Evolutionary conservation across 805 yeast genomes (phyloP), one percentile per base, ranked within the genome.

Genomic region (Hyphopichia homilentoma): DNA sequence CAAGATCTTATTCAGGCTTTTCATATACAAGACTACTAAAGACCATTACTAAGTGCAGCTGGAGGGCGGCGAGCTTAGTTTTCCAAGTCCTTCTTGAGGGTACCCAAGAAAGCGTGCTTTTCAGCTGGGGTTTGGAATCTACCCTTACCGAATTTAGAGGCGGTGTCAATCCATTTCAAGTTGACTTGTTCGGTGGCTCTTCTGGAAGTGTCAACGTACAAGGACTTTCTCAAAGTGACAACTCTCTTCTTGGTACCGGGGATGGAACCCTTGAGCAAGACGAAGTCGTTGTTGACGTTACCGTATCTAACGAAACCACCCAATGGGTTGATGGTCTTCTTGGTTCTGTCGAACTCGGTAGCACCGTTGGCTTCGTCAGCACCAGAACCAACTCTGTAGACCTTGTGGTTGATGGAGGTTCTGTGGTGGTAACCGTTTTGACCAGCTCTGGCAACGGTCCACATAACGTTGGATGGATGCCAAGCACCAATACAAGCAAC

Each of bases 401-500:
- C 80, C 87, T 93, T 93, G 95, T 93, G 98, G 97, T 93, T 94
- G 73, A 90, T 84, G 53, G 98, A 93, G 65, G 99, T 93, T 84
- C 99, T 90, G 93, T 88, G 96, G 78, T 93, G 98, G 96, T 84
- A 93, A 86, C 99, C 99, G 79, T 82, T 86, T 81, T 93, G 98
- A 90, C 99, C 99, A 65, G 98, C 96, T 77, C 99, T 87, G 63
- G 98, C 97, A 74, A 93, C 99, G 66, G 97, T 86, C 95, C 95
- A 90, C 75, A 81, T 77, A 70, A 93, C 99, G 81, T 88, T 96
- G 79, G 96, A 83, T 73, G 99, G 99, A 80, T 93, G 98, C 99
- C 99, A 93, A 69, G 99, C 97, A 83, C 99, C 99, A 66, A 93
- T 93, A 87, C 99, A 93, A 68, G 98, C 99, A 76, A 93, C 99